These are phyloP conservation scores for Bjerkandera adusta DNA, from an alignment of 1,284 basidiomycete species.

Conservation along the genomic window DNA sequence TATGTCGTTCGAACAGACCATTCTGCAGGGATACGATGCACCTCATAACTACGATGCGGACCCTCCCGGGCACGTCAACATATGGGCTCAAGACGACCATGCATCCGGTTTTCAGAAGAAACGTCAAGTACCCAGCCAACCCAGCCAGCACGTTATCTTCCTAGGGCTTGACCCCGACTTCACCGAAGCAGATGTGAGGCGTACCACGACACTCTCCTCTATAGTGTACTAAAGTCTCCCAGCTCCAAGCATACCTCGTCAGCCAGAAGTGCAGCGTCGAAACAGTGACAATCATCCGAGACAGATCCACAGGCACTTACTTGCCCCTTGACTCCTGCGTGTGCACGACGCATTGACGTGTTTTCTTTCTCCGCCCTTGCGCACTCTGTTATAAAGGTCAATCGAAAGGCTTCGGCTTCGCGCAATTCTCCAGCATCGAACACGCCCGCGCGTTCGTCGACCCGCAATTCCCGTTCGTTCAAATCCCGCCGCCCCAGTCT, in stretches of 20 bases:
- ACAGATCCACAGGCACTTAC: constrained; percentile 86
- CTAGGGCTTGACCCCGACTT: constrained; percentile 88
- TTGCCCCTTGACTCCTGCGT: constrained; percentile 67
- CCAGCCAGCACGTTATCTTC: constrained; percentile 88
- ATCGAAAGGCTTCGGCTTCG: constrained; percentile 93
- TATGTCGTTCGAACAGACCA: no score
- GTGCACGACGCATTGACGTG: constrained; percentile 68
- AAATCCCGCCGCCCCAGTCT: constrained; percentile 81
- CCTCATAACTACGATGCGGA: constrained; percentile 41
- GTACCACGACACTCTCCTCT: constrained; percentile 25
- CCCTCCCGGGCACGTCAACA: constrained; percentile 41
- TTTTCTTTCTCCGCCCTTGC: constrained; percentile 43
- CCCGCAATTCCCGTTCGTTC: constrained; percentile 80
- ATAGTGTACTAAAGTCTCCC: constrained; percentile 27
- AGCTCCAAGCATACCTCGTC: constrained; percentile 80
- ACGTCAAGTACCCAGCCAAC: constrained; percentile 73
- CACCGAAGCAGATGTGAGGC: constrained; percentile 84
- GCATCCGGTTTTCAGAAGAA: constrained; percentile 56
- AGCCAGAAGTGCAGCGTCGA: constrained; percentile 73
- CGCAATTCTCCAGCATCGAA: constrained; percentile 81
- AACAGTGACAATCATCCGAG: constrained; percentile 90
- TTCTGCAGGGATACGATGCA: constrained; percentile 51
- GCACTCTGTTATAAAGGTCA: constrained; percentile 65
- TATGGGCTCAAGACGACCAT: constrained; percentile 41
- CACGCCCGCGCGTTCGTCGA: constrained; percentile 87